Evolutionary conservation across 345 rosid species (phyloP), one percentile per base, ranked within the genome.

Genomic region (Sonneratia caseolaris): DNA sequence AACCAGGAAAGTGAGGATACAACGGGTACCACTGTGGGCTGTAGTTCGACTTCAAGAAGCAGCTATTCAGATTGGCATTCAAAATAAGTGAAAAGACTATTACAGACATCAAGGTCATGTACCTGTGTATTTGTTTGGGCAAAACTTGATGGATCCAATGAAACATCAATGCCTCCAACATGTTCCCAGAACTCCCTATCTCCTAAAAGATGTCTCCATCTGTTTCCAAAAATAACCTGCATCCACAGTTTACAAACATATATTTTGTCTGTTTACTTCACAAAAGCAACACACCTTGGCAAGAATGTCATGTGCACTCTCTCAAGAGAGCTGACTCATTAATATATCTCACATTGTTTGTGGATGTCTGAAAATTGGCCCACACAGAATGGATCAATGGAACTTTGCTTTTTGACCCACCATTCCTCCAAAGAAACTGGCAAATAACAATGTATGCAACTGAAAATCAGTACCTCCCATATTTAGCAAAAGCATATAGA

Each of bases 311-410:
- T 10, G 70, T 43, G 37, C 36, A 10, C 7, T 12, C 36, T 68
- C 51, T 47, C 18, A 9, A 43, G 21, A 43, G 32, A 68, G 16
- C 18, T n/a, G 37, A 12, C 3, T 37, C 12, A 56, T 57, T 22
- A 22, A 67, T 76, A 64, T 24, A 66, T 79, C 98, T 88, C 77
- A 91, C 98, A 81, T 94, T 91, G 77, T 82, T 94, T 73, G 91
- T 76, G 67, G 98, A 91, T 42, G 97, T 89, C 91, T 94, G 98
- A 80, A 94, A 94, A 83, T 94, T 94, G 69, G 90, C 98, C 98
- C 98, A 94, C 12, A 94, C 90, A 66, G 98, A 89, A 82, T 91
- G 98, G 75, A 91, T 79, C 27, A 89, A 68, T 69, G 80, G 83
- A 67, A 73, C 79, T 38, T 83, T 74, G 81, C 84, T 81, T 78